Percentiles rank a stretch among this genome's conserved stretches.
Evolutionary conservation across 2,329 filamentous ascomycete genomes (phyloP).

Genomic region (Achaetomium macrosporum): DNA sequence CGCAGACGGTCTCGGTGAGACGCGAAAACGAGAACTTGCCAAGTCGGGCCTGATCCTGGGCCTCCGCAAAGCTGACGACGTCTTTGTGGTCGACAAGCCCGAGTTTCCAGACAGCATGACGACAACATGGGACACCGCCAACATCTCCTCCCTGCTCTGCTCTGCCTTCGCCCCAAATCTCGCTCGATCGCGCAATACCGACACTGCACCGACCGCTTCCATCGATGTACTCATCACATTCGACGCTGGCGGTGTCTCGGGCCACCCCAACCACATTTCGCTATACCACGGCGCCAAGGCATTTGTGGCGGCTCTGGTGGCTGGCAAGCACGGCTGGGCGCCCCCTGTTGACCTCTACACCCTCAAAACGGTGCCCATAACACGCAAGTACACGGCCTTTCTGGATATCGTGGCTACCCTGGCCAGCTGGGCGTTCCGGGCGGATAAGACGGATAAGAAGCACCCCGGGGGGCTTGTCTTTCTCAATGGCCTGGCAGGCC

Average conservation of each 20-base stretch:
- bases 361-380: constrained; percentile 63
- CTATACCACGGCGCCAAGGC: constrained; percentile 73
- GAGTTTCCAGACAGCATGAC: constrained; percentile 91
- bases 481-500: constrained; percentile 59
- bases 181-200: constrained; percentile 28
- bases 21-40: constrained; percentile 74
- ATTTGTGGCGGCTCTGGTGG: constrained; percentile 64
- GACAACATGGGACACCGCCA: constrained; percentile 63
- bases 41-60: constrained; percentile 75
- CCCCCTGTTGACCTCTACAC: constrained; percentile 82
- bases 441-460: constrained; percentile 33
- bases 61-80: constrained; percentile 66
- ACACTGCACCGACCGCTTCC: constrained; percentile 38
- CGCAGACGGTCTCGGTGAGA: constrained; percentile 79
- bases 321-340: constrained; percentile 56
- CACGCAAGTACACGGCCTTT: constrained; percentile 76
- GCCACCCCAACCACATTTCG: constrained; percentile 89
- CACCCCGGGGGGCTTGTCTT: constrained; percentile 42
- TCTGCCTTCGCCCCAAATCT: constrained; percentile 67
- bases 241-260: constrained; percentile 73
- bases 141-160: constrained; percentile 65
- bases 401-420: constrained; percentile 72
- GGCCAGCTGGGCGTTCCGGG: constrained; percentile 43
- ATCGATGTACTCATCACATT: constrained; percentile 90
- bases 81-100: constrained; percentile 76